Evolutionary conservation across 2,329 filamentous ascomycete species (phyloP).

Genomic region (Phoma sp.): DNA sequence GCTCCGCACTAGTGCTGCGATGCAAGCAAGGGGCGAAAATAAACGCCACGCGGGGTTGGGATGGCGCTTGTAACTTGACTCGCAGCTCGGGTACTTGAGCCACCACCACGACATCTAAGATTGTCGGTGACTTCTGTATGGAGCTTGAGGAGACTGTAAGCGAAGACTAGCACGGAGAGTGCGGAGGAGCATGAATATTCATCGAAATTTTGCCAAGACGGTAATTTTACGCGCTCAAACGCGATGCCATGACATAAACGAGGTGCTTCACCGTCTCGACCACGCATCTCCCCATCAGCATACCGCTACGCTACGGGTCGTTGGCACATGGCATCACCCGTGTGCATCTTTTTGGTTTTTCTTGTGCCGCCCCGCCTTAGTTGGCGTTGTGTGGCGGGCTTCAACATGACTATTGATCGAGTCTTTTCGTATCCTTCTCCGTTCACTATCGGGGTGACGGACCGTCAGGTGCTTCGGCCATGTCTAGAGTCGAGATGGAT

Average conservation of each 20-base stretch:
- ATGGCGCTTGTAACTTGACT: not conserved
- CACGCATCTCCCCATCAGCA: not conserved
- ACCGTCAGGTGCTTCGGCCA: not conserved
- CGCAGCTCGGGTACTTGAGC: not conserved
- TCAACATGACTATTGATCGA: not conserved
- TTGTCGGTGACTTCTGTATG: not conserved
- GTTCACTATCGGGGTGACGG: slow-evolving; percentile 1
- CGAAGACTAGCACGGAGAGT: slow-evolving; percentile 1
- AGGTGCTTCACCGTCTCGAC: not conserved
- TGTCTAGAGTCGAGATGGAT: not conserved
- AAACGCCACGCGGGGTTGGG: slow-evolving; percentile 9
- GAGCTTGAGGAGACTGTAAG: not conserved
- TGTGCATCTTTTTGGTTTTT: not conserved
- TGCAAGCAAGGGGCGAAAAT: not conserved
- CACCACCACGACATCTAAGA: not conserved
- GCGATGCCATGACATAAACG: not conserved
- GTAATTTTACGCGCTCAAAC: not conserved
- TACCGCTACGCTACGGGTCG: not conserved
- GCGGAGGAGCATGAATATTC: not conserved
- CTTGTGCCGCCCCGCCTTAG: not conserved
- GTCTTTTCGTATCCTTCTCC: not conserved
- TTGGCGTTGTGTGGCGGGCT: not conserved
- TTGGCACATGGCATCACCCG: not conserved
- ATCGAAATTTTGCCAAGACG: too few relatives aligned
- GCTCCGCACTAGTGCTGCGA: slow-evolving; percentile 8